Conservation (phyloP, 1,284 basidiomycete species). For the Pseudozyma flocculosa region DNA sequence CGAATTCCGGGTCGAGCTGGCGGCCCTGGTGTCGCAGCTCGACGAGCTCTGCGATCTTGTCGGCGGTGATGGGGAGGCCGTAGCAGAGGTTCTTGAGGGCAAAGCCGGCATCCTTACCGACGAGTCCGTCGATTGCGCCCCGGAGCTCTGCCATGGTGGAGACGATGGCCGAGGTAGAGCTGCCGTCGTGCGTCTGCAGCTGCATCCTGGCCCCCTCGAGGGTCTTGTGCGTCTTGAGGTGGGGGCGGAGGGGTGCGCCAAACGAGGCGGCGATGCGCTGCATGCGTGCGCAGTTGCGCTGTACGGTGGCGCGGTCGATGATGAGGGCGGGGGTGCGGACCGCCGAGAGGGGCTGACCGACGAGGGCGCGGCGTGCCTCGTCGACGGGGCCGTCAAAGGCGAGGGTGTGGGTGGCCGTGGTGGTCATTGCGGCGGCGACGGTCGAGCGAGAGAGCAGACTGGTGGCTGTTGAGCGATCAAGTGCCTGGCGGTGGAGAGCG, state of each 20-base stretch:
- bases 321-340: constrained; percentile 76
- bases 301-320: constrained; percentile 72
- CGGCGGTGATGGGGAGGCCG: constrained; percentile 69
- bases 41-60: constrained; percentile 73
- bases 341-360: constrained; percentile 59
- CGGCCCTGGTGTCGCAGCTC: constrained; percentile 62
- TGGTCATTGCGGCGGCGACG: no score
- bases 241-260: constrained; percentile 68
- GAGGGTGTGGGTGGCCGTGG: no score
- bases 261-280: constrained; percentile 70
- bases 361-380: no score
- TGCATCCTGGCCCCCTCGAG: constrained; percentile 25
- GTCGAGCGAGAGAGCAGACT: no score
- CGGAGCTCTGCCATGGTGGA: constrained; percentile 66
- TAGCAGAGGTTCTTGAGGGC: constrained; percentile 69
- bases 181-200: constrained; percentile 35
- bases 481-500: no score
- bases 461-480: no score
- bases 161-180: no score
- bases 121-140: constrained; percentile 65
- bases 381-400: no score
- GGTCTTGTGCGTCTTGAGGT: constrained; percentile 81
- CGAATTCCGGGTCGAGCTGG: constrained; percentile 47
- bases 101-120: no score
- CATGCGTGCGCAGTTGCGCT: constrained; percentile 73